Percentiles rank a stretch among this genome's conserved stretches.
Evolutionary conservation across 148 eudicot species (phyloP).

Genomic region (Cornus suecica): DNA sequence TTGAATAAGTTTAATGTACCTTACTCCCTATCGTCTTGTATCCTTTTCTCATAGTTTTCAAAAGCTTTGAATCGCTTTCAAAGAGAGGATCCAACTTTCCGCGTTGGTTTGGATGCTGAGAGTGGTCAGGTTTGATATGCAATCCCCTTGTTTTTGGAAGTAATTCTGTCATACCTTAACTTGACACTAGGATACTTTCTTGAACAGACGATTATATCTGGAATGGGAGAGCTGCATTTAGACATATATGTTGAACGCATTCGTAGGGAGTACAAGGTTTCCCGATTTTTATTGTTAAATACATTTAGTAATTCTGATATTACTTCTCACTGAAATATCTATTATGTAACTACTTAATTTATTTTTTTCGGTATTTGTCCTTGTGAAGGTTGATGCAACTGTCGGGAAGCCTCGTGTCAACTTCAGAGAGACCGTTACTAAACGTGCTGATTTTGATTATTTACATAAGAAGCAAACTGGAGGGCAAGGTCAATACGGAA

Average conservation of each 20-base stretch:
- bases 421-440: conserved; percentile 94
- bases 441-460: conserved; percentile 93
- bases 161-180: background rate
- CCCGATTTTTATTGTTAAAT: background rate
- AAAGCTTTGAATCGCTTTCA: conserved; percentile 98
- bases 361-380: conserved; percentile 1
- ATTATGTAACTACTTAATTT: background rate
- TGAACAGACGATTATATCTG: conserved; percentile 89
- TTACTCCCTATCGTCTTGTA: background rate
- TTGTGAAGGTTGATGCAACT: conserved; percentile 75
- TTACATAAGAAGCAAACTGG: conserved; percentile 97
- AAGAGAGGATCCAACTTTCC: conserved; percentile 97
- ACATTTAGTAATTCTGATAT: background rate
- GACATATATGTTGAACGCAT: conserved; percentile 98
- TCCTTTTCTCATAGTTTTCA: conserved; percentile 65
- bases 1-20: background rate
- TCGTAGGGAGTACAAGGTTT: conserved; percentile 86
- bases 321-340: background rate
- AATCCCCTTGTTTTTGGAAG: background rate
- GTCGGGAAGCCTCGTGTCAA: conserved; percentile 98
- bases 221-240: conserved; percentile 98
- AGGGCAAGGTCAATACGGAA: conserved; percentile 97
- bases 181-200: conserved; percentile 13
- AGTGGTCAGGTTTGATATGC: conserved; percentile 61
- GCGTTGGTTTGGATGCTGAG: conserved; percentile 94